Evolutionary conservation across 2,329 filamentous ascomycete species (phyloP).

Genomic region (Periconia macrospinosa): DNA sequence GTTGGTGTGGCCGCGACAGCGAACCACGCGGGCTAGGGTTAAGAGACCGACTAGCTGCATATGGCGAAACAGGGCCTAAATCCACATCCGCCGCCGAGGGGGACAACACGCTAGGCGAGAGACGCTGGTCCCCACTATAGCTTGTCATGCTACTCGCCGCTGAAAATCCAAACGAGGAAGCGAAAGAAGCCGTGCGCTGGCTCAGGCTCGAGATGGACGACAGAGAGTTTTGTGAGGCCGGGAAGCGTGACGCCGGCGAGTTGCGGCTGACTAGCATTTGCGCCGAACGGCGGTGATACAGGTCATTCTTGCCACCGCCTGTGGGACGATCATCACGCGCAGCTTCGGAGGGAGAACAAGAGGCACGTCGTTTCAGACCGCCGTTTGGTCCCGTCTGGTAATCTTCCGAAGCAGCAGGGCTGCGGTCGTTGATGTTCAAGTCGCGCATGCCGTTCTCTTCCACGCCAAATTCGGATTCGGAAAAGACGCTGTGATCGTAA

Average conservation of each 20-base stretch:
- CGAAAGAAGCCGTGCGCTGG: slow-evolving; percentile 63
- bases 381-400: slow-evolving; percentile 49
- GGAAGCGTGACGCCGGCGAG: slow-evolving; percentile 57
- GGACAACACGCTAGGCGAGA: slow-evolving; percentile 63
- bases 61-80: slow-evolving; percentile 56
- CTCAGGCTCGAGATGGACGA: slow-evolving; percentile 68
- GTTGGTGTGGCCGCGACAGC: slow-evolving; percentile 43
- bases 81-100: slow-evolving; percentile 60
- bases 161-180: slow-evolving; percentile 63
- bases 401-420: slow-evolving; percentile 49
- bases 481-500: slow-evolving; percentile 62
- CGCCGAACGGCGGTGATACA: slow-evolving; percentile 57
- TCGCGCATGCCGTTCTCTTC: slow-evolving; percentile 57
- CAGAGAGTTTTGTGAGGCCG: slow-evolving; percentile 61
- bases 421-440: slow-evolving; percentile 58
- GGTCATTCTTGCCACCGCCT: slow-evolving; percentile 48
- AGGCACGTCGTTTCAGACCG: slow-evolving; percentile 66
- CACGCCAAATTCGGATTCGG: slow-evolving; percentile 54
- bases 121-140: slow-evolving; percentile 62
- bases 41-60: slow-evolving; percentile 52
- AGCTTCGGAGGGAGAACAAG: slow-evolving; percentile 63
- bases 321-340: slow-evolving; percentile 50
- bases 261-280: slow-evolving; percentile 60
- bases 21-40: slow-evolving; percentile 48
- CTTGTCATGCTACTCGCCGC: slow-evolving; percentile 67